phyloP scores from a whole-genome alignment of 371 early-diverging fungal genomes.

The Phascolomyces articulosus region DNA sequence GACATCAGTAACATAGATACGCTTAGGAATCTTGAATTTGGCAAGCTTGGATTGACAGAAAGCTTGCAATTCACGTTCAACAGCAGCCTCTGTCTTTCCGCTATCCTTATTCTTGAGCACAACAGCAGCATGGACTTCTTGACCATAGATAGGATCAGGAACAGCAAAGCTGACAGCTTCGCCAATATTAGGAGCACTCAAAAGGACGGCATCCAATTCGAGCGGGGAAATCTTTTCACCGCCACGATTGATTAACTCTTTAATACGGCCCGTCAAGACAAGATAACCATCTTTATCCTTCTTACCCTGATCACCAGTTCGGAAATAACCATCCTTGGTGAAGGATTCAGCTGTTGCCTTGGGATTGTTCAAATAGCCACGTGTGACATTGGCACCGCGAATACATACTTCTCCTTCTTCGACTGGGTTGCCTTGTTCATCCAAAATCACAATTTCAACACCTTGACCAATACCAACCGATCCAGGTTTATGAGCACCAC shows the following conservation, averaged over 20 bases:
- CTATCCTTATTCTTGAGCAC: conserved; percentile 42
- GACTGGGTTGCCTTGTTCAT: conserved; percentile 60
- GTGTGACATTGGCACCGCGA: conserved; percentile 79
- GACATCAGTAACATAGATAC: conserved; percentile 67
- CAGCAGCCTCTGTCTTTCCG: conserved; percentile 17
- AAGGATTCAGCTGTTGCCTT: conserved; percentile 77
- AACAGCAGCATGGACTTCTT: conserved; percentile 82
- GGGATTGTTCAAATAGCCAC: conserved; percentile 80
- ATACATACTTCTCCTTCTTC: conserved; percentile 86
- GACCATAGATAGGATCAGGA: conserved; percentile 77
- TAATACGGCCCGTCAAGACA: conserved; percentile 78
- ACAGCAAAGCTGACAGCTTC: conserved; percentile 85
- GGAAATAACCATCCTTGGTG: conserved; percentile 67
- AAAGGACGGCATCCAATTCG: conserved; percentile 81
- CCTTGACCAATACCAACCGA: conserved; percentile 85
- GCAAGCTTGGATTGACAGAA: conserved; percentile 64
- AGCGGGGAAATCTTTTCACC: conserved; percentile 83
- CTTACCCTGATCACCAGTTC: conserved; percentile 84
- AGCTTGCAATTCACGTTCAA: conserved; percentile 48
- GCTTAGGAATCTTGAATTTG: conserved; percentile 80
- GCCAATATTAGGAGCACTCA: conserved; percentile 69
- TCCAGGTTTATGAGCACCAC: conserved; percentile 75
- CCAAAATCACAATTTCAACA: conserved; percentile 76
- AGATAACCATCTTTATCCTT: conserved; percentile 74
- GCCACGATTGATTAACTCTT: conserved; percentile 83